These are phyloP conservation scores for Stipa capillata DNA, from an alignment of 176 grass and related monocot species.

Conservation along the genomic window DNA sequence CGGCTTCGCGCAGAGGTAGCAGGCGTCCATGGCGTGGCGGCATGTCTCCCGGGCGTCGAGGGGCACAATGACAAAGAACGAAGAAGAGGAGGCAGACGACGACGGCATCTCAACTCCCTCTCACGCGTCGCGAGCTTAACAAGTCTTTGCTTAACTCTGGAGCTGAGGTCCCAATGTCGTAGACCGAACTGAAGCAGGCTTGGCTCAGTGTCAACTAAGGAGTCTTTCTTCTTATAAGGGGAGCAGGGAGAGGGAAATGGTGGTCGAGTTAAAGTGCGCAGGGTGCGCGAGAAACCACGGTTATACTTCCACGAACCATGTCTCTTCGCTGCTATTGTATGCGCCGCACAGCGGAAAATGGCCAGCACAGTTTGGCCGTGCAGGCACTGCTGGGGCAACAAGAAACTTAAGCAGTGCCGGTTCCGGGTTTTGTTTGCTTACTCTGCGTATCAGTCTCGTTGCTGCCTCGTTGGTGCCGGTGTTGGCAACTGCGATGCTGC, in stretches of 20 bases:
- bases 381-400: slow-evolving; percentile 18
- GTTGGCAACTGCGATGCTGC: slow-evolving; percentile 30
- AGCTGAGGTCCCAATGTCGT: no score
- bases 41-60: neutral
- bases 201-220: no score
- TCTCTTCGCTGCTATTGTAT: no score
- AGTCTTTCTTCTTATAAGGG: slow-evolving; percentile 21
- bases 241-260: no score
- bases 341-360: neutral
- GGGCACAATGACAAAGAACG: slow-evolving; percentile 24
- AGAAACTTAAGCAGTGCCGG: slow-evolving; percentile 9
- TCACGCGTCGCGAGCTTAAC: neutral
- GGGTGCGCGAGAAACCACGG: slow-evolving; percentile 25
- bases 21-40: slow-evolving; percentile 24
- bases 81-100: neutral
- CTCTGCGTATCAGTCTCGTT: neutral
- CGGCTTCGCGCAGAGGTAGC: slow-evolving; percentile 46
- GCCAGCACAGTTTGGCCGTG: neutral
- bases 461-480: slow-evolving; percentile 19
- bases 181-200: neutral
- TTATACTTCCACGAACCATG: slow-evolving; percentile 22
- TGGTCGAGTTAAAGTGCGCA: neutral
- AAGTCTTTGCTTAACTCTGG: neutral
- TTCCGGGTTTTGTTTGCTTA: slow-evolving; percentile 29
- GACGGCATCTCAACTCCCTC: neutral